Evolutionary conservation across 169 alveolate species (phyloP).

Genomic region (Plasmodium vinckei): DNA sequence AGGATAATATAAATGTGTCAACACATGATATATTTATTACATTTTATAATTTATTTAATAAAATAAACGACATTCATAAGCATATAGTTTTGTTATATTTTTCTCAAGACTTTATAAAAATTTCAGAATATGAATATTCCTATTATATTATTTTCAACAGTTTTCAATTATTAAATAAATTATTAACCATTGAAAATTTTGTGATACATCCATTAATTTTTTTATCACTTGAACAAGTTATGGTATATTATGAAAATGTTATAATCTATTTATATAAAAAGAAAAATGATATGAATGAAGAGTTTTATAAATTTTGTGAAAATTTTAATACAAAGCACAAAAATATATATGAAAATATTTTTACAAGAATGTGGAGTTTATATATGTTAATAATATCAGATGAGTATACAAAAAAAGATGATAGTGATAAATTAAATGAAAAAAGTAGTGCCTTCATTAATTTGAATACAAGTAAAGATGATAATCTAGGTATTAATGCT

Average conservation of each 20-base stretch:
- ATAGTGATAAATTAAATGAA: no score
- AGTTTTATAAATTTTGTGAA: conserved; percentile 51
- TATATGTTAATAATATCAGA: conserved; percentile 67
- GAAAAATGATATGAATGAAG: conserved; percentile 39
- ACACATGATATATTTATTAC: conserved; percentile 53
- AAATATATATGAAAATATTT: conserved; percentile 11
- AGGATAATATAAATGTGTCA: conserved; percentile 40
- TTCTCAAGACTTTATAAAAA: conserved; percentile 57
- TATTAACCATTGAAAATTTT: conserved; percentile 63
- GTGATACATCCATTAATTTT: conserved; percentile 56
- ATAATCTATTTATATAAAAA: conserved; percentile 64
- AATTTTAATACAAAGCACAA: conserved; percentile 59
- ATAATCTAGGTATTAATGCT: background rate
- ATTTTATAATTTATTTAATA: conserved; percentile 28
- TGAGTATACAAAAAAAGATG: conserved; percentile 26
- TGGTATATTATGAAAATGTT: conserved; percentile 51
- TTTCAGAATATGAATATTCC: conserved; percentile 41
- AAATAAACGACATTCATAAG: conserved; percentile 23
- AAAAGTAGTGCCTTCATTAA: conserved; percentile 1
- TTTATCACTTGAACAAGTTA: conserved; percentile 33
- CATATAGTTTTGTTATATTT: conserved; percentile 51
- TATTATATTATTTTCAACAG: conserved; percentile 56
- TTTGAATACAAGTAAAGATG: background rate
- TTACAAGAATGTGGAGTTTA: conserved; percentile 56
- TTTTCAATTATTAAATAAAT: conserved; percentile 46